Base-by-base conservation (phyloP, 345 rosid species). In the Ceriops zippeliana region DNA sequence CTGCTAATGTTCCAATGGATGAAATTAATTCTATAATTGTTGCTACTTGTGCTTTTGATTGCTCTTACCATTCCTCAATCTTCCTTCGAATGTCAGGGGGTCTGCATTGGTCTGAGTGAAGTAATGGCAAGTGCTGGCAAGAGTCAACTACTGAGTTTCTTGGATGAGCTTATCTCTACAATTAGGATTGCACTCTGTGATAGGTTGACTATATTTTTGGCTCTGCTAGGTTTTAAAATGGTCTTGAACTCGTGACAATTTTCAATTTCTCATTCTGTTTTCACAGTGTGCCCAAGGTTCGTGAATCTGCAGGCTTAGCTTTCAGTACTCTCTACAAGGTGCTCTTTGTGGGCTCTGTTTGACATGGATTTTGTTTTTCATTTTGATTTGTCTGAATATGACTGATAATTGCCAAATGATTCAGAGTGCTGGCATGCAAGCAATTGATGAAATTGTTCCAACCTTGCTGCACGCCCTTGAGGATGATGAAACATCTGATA, bases 391-490 rank as follows among this genome's bases (percentile, higher is more conserved):
- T 15, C n/a, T 4, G 7, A 62, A 52, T 62, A 1, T 38, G 38
- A 0, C 32, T 1, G 22, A 21, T 61, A 31, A 17, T 16, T 57
- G 15, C 60, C 17, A 52, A 52, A n/a, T 62, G 65, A 63, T 66
- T 66, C 81, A 95, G 99, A 95, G 91, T 81, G 99, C 98, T 69
- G 99, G 99, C 72, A 61, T 95, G 93, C 98, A 88, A 88, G 99
- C 98, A 73, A 90, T 95, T 69, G 99, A 95, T 82, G 99, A 95
- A 84, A 95, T 95, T 72, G 96, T 95, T 59, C 98, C 98, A 66
- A 91, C 98, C 2, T 86, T 95, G 81, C 69, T 95, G 75, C 96
- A 84, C 86, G 97, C 97, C 20, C 81, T 95, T 72, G 98, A 91
- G 82, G 97, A 95, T 76, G 93, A 90, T 79, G 82, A 85, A 71